Evolutionary conservation across 1,139 yeast genomes (phyloP).

Genomic region (Kodamaea anthophila): DNA sequence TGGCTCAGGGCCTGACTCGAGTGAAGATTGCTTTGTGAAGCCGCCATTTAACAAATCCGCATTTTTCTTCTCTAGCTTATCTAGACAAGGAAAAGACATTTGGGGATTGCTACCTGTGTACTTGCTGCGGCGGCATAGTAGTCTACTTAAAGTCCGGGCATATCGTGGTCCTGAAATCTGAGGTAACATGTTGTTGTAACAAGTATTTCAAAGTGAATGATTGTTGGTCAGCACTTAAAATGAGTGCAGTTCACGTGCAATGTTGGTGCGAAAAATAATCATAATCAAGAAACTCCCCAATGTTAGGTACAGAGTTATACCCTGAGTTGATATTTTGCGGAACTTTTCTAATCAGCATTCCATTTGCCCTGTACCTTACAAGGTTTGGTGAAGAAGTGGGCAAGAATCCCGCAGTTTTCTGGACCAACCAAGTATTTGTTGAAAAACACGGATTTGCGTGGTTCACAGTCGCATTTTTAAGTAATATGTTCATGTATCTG

Average conservation of each 20-base stretch:
- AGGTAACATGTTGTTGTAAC: no score
- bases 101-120: slow-evolving; percentile 44
- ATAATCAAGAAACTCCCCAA: no score
- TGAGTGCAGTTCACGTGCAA: no score
- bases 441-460: slow-evolving; percentile 23
- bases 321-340: not conserved
- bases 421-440: slow-evolving; percentile 13
- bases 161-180: not conserved
- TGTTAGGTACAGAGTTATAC: no score
- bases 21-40: slow-evolving; percentile 21
- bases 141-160: not conserved
- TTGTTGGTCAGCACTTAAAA: no score
- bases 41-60: slow-evolving; percentile 23
- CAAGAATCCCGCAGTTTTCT: slow-evolving; percentile 4
- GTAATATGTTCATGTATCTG: slow-evolving; percentile 8
- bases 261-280: no score
- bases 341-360: slow-evolving; percentile 4
- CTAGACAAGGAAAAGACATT: slow-evolving; percentile 81
- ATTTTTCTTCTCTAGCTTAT: slow-evolving; percentile 60
- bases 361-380: slow-evolving; percentile 1
- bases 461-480: slow-evolving; percentile 19
- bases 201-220: no score
- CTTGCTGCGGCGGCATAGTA: not conserved
- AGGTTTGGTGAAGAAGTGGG: slow-evolving; percentile 4
- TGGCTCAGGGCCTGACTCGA: slow-evolving; percentile 81